Evolutionary conservation across 75 land plant species (phyloP).

Genomic region (Pinus tabuliformis): DNA sequence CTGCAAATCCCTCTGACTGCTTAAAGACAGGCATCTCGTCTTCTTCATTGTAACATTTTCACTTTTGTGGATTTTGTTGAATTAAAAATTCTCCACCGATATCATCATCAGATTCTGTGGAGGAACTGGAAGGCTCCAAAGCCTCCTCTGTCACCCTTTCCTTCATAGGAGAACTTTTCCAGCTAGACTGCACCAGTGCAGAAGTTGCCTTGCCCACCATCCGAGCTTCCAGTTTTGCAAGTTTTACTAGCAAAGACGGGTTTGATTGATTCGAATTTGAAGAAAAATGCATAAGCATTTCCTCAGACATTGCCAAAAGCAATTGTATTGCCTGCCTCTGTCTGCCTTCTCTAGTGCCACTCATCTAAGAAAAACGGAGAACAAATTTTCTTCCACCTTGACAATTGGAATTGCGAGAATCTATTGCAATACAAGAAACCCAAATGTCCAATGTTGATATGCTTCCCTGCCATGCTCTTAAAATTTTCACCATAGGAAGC

Average conservation of each 20-base stretch:
- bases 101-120: too few relatives aligned
- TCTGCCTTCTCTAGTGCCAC: not conserved
- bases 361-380: not conserved
- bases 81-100: too few relatives aligned
- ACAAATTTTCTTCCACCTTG: not conserved
- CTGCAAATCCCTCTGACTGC: too few relatives aligned
- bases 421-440: not conserved
- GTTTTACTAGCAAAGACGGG: slow-evolving; percentile 67
- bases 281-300: slow-evolving; percentile 69
- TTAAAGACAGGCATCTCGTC: too few relatives aligned
- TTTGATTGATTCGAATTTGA: slow-evolving; percentile 82
- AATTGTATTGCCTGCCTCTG: not conserved
- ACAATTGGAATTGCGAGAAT: not conserved
- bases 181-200: too few relatives aligned
- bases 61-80: too few relatives aligned
- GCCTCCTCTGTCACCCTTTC: too few relatives aligned
- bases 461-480: not conserved
- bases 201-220: too few relatives aligned
- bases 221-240: too few relatives aligned
- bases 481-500: not conserved
- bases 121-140: too few relatives aligned
- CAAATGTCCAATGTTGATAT: not conserved
- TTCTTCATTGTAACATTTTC: too few relatives aligned
- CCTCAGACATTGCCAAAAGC: slow-evolving; percentile 59
- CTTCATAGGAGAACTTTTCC: too few relatives aligned